Conservation (phyloP, 2,329 filamentous ascomycete species). For the Claviceps citrina region DNA sequence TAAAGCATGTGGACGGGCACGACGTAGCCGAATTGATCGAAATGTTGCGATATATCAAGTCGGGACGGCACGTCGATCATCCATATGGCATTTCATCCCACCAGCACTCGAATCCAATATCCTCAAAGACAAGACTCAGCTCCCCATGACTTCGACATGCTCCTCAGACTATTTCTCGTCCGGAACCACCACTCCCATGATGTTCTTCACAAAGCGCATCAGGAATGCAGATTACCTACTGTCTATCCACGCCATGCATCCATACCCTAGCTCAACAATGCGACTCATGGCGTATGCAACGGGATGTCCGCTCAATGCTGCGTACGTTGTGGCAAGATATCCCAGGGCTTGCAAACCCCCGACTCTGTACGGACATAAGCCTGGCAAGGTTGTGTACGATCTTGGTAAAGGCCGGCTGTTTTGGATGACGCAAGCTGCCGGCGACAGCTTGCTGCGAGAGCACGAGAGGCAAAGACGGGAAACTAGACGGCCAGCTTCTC, state of each 20-base stretch:
- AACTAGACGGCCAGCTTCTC: neutral
- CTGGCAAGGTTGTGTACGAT: neutral
- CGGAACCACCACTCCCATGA: neutral
- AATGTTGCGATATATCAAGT: neutral
- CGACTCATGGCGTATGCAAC: conserved; percentile 1
- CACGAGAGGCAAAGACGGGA: neutral
- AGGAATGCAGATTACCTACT: conserved; percentile 1
- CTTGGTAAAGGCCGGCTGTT: neutral
- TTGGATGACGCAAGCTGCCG: conserved; percentile 1
- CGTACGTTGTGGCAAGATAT: conserved; percentile 2
- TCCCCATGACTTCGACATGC: neutral
- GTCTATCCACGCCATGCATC: neutral
- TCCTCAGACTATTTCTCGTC: neutral
- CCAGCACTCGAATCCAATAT: neutral
- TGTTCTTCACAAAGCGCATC: neutral
- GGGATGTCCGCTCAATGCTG: neutral
- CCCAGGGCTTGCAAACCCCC: neutral
- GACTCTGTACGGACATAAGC: neutral
- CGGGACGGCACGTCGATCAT: neutral
- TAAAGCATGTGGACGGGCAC: too few relatives aligned
- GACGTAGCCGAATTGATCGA: neutral
- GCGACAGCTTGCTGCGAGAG: neutral
- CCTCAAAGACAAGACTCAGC: neutral
- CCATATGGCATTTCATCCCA: neutral
- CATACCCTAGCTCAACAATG: neutral